Percentiles rank a stretch among this genome's conserved stretches.
These are phyloP conservation scores for Lepiota venenata DNA, from an alignment of 768 basidiomycete genomes.

Conservation along the genomic window DNA sequence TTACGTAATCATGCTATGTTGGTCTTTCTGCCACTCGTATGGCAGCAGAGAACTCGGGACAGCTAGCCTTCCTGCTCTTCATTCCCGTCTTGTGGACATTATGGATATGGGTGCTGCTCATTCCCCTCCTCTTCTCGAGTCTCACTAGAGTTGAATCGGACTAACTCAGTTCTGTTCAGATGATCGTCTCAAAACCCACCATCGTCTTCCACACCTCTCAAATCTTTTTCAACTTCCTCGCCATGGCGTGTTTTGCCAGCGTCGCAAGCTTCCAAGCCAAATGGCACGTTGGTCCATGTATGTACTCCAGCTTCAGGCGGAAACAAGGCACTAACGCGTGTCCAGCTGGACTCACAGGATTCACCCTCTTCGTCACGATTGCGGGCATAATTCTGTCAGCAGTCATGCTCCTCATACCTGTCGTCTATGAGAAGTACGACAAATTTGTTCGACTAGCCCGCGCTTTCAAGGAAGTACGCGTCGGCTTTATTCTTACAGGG, in stretches of 20 bases:
- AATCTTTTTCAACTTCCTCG: constrained; percentile 90
- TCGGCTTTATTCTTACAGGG: constrained; percentile 79
- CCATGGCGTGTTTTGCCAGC: constrained; percentile 88
- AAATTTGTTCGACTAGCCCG: constrained; percentile 73
- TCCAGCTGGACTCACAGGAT: constrained; percentile 81
- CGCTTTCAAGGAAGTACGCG: constrained; percentile 78
- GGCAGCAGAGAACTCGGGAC: constrained; percentile 34
- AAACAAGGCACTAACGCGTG: constrained; percentile 11
- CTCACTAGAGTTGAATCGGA: constrained; percentile 13
- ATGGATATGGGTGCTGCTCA: constrained; percentile 61
- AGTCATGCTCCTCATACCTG: constrained; percentile 75
- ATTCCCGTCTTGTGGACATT: constrained; percentile 61
- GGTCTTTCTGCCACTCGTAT: constrained; percentile 31
- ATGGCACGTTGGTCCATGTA: constrained; percentile 83
- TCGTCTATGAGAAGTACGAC: constrained; percentile 84
- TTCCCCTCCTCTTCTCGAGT: constrained; percentile 6
- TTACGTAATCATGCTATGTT: constrained; percentile 21
- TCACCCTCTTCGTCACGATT: constrained; percentile 80
- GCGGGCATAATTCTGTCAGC: constrained; percentile 67
- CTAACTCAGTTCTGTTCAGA: constrained; percentile 38
- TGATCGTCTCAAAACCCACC: constrained; percentile 84
- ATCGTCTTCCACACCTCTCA: constrained; percentile 76
- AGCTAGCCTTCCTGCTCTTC: constrained; percentile 61
- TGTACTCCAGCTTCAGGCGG: constrained; percentile 28
- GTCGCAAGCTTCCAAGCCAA: constrained; percentile 88